phyloP scores from a whole-genome alignment of 345 rosid genomes.

The Sisymbrium irio region DNA sequence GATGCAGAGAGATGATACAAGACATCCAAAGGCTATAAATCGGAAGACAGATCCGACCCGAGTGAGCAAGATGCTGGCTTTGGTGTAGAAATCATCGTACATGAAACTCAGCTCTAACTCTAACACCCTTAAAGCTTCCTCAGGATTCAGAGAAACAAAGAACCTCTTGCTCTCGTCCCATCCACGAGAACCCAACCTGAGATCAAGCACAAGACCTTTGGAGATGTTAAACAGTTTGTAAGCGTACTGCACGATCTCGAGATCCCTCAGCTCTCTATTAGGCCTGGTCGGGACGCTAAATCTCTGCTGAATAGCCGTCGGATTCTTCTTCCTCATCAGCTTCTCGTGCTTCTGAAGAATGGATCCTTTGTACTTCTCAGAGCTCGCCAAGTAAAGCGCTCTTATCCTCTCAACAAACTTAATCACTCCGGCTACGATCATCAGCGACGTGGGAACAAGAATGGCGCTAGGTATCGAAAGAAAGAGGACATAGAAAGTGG shows the following conservation, averaged over 20 bases:
- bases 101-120: conserved; percentile 35
- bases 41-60: background rate
- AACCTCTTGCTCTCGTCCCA: background rate
- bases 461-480: background rate
- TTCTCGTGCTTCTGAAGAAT: background rate
- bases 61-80: background rate
- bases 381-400: conserved; percentile 33
- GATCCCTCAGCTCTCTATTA: background rate
- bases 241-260: background rate
- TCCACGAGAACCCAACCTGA: background rate
- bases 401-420: conserved; percentile 41
- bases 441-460: background rate
- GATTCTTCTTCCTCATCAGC: background rate
- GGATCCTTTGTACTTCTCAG: conserved; percentile 2
- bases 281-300: background rate
- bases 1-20: background rate
- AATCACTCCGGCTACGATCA: conserved; percentile 12
- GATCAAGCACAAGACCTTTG: background rate
- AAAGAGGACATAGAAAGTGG: background rate
- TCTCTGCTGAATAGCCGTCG: too few relatives aligned
- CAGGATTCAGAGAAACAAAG: background rate
- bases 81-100: conserved; percentile 38
- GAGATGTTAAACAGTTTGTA: background rate
- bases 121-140: conserved; percentile 23
- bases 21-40: background rate